phyloP scores from a whole-genome alignment of 352 stramenopile genomes.

The Albugo laibachii region DNA sequence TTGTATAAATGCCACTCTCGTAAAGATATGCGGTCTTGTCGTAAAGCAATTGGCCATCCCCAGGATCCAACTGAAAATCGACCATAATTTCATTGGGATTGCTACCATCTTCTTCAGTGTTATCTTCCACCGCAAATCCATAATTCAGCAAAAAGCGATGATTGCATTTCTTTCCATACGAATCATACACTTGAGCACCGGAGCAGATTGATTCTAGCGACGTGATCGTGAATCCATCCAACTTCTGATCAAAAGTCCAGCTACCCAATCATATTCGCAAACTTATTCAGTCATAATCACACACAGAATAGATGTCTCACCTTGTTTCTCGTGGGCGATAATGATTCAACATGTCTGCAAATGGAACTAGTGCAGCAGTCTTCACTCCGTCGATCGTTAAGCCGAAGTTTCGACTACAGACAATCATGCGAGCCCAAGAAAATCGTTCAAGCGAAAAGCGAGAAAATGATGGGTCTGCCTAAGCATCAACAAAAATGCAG shows the following conservation, averaged over 20 bases:
- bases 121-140: slow-evolving; percentile 97
- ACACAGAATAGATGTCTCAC: slow-evolving; percentile 62
- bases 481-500: background rate
- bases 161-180: slow-evolving; percentile 99
- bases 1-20: slow-evolving; percentile 71
- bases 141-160: slow-evolving; percentile 99
- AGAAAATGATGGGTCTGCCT: slow-evolving; percentile 77
- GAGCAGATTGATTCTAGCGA: slow-evolving; percentile 56
- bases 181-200: slow-evolving; percentile 95
- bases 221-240: slow-evolving; percentile 79
- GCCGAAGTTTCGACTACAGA: slow-evolving; percentile 98
- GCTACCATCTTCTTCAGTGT: slow-evolving; percentile 93
- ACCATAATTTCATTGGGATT: slow-evolving; percentile 96
- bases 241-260: slow-evolving; percentile 77
- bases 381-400: slow-evolving; percentile 93
- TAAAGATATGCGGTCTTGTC: slow-evolving; percentile 71
- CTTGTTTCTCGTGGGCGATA: slow-evolving; percentile 96
- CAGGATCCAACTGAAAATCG: slow-evolving; percentile 41
- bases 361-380: slow-evolving; percentile 94
- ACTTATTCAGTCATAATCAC: background rate
- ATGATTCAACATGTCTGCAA: slow-evolving; percentile 99
- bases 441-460: slow-evolving; percentile 94
- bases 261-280: slow-evolving; percentile 4
- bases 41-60: slow-evolving; percentile 59
- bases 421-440: slow-evolving; percentile 96